Conservation (phyloP, 23 red algal species). For the Agarophyton chilense region DNA sequence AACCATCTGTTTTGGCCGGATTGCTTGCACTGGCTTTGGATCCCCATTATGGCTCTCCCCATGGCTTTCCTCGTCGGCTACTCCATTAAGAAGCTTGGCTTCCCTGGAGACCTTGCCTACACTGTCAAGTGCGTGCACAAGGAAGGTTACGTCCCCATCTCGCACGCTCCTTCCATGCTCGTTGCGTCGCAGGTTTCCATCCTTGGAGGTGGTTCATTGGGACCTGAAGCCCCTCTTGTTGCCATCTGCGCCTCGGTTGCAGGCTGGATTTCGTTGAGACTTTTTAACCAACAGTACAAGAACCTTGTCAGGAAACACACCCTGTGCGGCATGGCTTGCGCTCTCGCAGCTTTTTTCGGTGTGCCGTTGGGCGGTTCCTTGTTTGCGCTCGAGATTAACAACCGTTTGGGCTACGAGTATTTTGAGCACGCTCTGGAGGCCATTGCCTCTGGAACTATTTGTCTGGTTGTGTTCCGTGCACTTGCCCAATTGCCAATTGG, state of each 20-base stretch:
- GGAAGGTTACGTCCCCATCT: constrained; percentile 63
- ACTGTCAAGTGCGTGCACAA: constrained; percentile 87
- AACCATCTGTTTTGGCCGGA: constrained; percentile 31
- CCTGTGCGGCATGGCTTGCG: constrained; percentile 90
- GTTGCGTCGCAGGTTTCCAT: constrained; percentile 80
- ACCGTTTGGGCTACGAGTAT: constrained; percentile 88
- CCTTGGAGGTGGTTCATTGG: constrained; percentile 76
- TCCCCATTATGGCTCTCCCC: constrained; percentile 54
- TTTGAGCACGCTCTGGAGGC: constrained; percentile 90
- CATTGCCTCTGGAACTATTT: constrained; percentile 63
- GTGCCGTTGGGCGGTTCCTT: constrained; percentile 85
- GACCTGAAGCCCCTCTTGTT: constrained; percentile 93
- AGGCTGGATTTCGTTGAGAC: constrained; percentile 44
- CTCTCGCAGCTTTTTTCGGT: constrained; percentile 88
- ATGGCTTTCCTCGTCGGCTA: constrained; percentile 71
- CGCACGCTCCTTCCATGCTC: constrained; percentile 64
- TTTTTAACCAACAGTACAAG: constrained; percentile 77
- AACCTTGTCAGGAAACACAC: constrained; percentile 77
- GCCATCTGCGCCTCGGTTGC: constrained; percentile 84
- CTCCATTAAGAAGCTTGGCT: constrained; percentile 64
- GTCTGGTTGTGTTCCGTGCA: constrained; percentile 79
- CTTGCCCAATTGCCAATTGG: constrained; percentile 74
- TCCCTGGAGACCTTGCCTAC: constrained; percentile 83
- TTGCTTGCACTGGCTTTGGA: constrained; percentile 78
- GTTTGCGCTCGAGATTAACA: constrained; percentile 92